A percentile compares a stretch with the other conserved stretches of the same genome.
These are phyloP conservation scores for Gelatoporia subvermispora DNA, from an alignment of 768 basidiomycete species.

Conservation along the genomic window DNA sequence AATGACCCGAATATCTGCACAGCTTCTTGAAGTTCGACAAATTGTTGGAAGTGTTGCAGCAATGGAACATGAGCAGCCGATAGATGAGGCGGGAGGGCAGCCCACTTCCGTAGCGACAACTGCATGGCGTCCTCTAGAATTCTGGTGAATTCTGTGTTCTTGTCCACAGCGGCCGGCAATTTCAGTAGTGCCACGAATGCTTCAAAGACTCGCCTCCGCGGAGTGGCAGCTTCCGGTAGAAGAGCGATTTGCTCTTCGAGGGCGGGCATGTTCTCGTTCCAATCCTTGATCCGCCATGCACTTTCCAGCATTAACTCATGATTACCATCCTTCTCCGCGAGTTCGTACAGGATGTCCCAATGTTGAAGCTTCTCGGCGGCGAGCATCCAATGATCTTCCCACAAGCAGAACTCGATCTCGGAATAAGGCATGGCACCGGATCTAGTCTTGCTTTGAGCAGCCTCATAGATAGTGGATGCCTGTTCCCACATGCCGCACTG, in stretches of 20 bases:
- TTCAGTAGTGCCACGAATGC: conserved; percentile 89
- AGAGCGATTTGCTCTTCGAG: conserved; percentile 79
- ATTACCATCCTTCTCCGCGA: conserved; percentile 85
- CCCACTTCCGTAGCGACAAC: conserved; percentile 93
- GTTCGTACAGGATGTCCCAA: conserved; percentile 92
- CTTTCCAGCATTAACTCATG: conserved; percentile 91
- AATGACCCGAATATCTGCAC: conserved; percentile 91
- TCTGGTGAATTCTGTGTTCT: conserved; percentile 83
- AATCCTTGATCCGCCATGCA: conserved; percentile 92
- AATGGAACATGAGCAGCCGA: conserved; percentile 92
- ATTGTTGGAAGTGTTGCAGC: conserved; percentile 97
- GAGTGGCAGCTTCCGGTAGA: conserved; percentile 84
- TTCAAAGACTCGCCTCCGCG: conserved; percentile 96
- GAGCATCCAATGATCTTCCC: conserved; percentile 99
- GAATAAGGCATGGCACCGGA: conserved; percentile 82
- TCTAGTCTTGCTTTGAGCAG: conserved; percentile 81
- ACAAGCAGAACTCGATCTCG: conserved; percentile 93
- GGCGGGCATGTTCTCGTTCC: conserved; percentile 68
- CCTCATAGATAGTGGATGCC: conserved; percentile 83
- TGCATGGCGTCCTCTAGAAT: conserved; percentile 96
- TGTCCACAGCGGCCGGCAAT: conserved; percentile 72
- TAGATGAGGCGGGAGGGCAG: conserved; percentile 77
- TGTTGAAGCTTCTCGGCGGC: conserved; percentile 95
- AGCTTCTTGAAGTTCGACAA: conserved; percentile 95
- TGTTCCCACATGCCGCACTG: conserved; percentile 98